Evolutionary conservation across 495 filamentous ascomycete genomes (phyloP).

Genomic region (Penicillium goetzii): DNA sequence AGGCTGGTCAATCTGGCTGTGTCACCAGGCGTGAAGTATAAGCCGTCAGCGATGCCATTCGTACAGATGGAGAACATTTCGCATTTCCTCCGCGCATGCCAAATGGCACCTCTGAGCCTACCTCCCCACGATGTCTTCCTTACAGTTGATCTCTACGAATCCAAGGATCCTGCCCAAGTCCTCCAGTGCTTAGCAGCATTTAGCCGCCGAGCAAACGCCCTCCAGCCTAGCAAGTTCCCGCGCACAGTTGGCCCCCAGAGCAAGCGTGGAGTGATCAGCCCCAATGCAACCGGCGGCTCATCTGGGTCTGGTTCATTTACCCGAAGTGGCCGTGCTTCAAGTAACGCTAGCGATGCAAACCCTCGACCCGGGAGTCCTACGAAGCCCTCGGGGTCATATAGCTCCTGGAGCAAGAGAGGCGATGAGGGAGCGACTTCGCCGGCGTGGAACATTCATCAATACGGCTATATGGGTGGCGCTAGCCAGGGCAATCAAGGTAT

Average conservation of each 20-base stretch:
- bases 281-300: constrained; percentile 71
- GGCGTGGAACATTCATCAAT: constrained; percentile 99
- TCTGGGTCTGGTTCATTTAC: constrained; percentile 42
- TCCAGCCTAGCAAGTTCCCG: constrained; percentile 74
- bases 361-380: constrained; percentile 60
- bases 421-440: constrained; percentile 82
- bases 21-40: constrained; percentile 76
- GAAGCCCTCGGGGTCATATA: constrained; percentile 64
- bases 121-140: constrained; percentile 95
- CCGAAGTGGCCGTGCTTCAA: constrained; percentile 59
- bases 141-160: constrained; percentile 95
- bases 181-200: constrained; percentile 91
- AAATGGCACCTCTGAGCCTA: constrained; percentile 79
- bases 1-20: constrained; percentile 85
- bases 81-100: constrained; percentile 87
- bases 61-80: constrained; percentile 99
- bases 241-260: constrained; percentile 68
- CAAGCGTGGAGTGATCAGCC: constrained; percentile 64
- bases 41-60: constrained; percentile 90
- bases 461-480: constrained; percentile 97
- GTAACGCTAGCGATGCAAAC: constrained; percentile 66
- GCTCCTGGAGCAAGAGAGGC: constrained; percentile 86
- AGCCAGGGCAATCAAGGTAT: constrained; percentile 95
- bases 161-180: constrained; percentile 96
- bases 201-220: constrained; percentile 79